These are phyloP conservation scores for Artomyces pyxidatus DNA, from an alignment of 768 basidiomycete species.

Conservation along the genomic window DNA sequence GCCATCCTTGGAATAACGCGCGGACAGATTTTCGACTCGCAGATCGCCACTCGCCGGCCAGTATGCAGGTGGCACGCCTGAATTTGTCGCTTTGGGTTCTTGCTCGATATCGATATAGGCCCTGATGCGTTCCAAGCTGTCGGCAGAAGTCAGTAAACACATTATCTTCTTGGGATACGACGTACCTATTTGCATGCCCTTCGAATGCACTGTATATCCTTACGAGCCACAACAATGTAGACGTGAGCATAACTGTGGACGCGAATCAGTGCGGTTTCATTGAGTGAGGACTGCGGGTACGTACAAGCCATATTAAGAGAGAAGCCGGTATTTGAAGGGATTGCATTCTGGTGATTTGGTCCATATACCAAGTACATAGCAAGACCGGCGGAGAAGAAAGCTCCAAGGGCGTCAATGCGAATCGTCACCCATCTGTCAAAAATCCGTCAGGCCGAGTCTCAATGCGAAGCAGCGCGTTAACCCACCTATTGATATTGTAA, in stretches of 20 bases:
- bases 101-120: conserved; percentile 51
- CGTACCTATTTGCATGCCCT: conserved; percentile 26
- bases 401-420: conserved; percentile 48
- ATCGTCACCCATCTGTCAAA: conserved; percentile 36
- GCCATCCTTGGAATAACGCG: conserved; percentile 45
- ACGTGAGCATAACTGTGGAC: conserved; percentile 42
- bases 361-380: conserved; percentile 46
- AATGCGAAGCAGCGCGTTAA: background rate
- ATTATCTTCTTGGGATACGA: background rate
- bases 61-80: conserved; percentile 49
- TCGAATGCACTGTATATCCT: conserved; percentile 38
- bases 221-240: conserved; percentile 44
- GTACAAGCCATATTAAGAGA: conserved; percentile 37
- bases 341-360: conserved; percentile 28
- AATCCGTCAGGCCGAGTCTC: background rate
- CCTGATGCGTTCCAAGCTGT: conserved; percentile 41
- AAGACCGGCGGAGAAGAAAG: conserved; percentile 39
- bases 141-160: background rate
- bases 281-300: conserved; percentile 1
- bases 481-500: conserved; percentile 41
- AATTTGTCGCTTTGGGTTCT: conserved; percentile 33
- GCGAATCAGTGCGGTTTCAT: background rate
- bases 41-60: conserved; percentile 55
- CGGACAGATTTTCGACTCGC: conserved; percentile 43
- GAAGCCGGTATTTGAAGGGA: conserved; percentile 29